Percentiles rank a stretch among this genome's conserved stretches.
Evolutionary conservation across 345 rosid species (phyloP).

Genomic region (Eucalyptus brandiana): DNA sequence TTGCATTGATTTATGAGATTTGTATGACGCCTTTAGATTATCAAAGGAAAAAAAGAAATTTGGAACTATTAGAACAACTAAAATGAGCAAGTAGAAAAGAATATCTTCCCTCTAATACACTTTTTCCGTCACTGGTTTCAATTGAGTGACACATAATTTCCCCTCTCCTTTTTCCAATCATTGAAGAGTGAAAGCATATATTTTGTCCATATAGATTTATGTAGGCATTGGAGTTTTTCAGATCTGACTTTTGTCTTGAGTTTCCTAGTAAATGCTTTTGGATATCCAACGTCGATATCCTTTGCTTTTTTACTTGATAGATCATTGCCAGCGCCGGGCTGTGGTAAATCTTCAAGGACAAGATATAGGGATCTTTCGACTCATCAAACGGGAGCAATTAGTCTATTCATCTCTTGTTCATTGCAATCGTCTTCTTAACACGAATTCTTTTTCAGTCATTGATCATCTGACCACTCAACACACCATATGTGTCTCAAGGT

Average conservation of each 20-base stretch:
- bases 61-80: background rate
- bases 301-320: background rate
- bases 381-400: background rate
- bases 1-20: background rate
- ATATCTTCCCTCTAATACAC: background rate
- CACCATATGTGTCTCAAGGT: background rate
- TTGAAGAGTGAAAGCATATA: background rate
- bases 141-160: background rate
- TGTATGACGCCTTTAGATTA: no score
- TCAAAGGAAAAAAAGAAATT: no score
- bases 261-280: background rate
- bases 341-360: background rate
- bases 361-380: background rate
- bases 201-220: background rate
- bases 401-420: background rate
- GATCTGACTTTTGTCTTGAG: background rate
- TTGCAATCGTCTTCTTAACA: background rate
- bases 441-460: background rate
- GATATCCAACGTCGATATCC: background rate
- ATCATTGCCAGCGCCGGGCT: background rate
- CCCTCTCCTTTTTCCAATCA: background rate
- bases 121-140: background rate
- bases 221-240: no score
- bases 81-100: background rate
- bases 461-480: background rate